Base-by-base conservation (phyloP, 164 flowering plant species). In the Umbilicus rupestris region DNA sequence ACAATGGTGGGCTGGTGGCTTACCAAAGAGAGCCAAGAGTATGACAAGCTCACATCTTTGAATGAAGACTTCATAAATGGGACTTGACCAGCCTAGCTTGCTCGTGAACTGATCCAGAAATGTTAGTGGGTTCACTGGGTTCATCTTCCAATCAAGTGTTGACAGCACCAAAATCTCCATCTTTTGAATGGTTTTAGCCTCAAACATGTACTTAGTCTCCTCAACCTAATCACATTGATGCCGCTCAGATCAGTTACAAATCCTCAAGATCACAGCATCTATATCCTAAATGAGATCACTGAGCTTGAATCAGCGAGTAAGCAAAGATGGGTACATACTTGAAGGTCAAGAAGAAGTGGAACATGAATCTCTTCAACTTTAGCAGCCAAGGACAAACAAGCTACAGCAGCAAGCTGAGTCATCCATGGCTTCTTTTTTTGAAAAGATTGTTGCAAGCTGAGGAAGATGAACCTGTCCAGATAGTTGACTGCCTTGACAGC, bases 141-240 rank as follows among this genome's bases (percentile, higher is more conserved):
- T 66, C 75, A 77, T 79, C 72, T 77, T 79, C 82, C 82, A 79
- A 7, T 74, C 71, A 66, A 79, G 67, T n/a, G 77, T 63, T 37
- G 69, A 66, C 58, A 74, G 41, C 19, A 79, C 70, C 68, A 76
- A 46, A 39, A 76, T 77, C 70, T 79, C 82, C 82, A 76, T 76
- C 71, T 72, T 74, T 41, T 79, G 70, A 16, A 79, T 70, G 24
- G 82, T 72, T 68, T 66, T 72, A 5, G 78, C 76, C 49, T 79
- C 82, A 68, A 79, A 76, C 17, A 74, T 26, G 44, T 55, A 74
- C 37, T 74, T 70, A 5, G 74, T 20, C 26, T 72, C 74, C 70
- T 30, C 70, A 41, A 67, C 69, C 69, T 67, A 39, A 39, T 28
- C 31, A 20, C 65, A 63, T 41, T 35, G 15, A 7, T 26, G 39